These are phyloP conservation scores for Penicillium sclerotiorum DNA, from an alignment of 2,329 filamentous ascomycete genomes.

Conservation along the genomic window DNA sequence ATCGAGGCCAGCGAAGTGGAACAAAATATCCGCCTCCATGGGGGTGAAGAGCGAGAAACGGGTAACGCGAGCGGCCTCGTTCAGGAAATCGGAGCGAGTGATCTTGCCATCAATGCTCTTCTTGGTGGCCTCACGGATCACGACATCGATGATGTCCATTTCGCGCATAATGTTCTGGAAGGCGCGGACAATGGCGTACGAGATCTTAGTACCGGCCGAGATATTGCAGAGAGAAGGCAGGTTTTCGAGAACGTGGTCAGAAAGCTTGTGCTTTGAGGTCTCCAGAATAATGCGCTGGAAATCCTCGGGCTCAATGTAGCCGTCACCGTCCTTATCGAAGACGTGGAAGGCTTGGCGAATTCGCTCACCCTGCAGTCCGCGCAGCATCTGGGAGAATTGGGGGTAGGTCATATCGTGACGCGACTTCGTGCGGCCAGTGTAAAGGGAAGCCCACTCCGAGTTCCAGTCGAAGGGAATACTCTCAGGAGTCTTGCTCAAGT, in stretches of 20 bases:
- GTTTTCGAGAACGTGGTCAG: slow-evolving; percentile 90
- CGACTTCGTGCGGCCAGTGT: slow-evolving; percentile 84
- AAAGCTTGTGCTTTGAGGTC: slow-evolving; percentile 93
- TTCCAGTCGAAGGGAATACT: slow-evolving; percentile 96
- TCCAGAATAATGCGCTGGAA: slow-evolving; percentile 96
- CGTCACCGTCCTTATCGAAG: slow-evolving; percentile 88
- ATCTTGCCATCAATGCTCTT: slow-evolving; percentile 91
- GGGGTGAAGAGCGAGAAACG: slow-evolving; percentile 96
- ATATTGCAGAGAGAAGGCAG: slow-evolving; percentile 94
- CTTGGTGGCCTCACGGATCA: slow-evolving; percentile 81
- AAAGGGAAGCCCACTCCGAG: slow-evolving; percentile 93
- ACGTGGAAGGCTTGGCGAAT: slow-evolving; percentile 92
- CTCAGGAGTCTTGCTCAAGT: slow-evolving; percentile 81
- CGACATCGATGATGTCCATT: slow-evolving; percentile 95
- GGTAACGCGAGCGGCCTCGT: slow-evolving; percentile 87
- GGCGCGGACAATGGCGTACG: slow-evolving; percentile 93
- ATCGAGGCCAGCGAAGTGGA: slow-evolving; percentile 95
- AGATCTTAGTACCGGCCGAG: slow-evolving; percentile 86
- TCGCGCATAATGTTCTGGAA: slow-evolving; percentile 98
- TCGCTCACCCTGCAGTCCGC: slow-evolving; percentile 91
- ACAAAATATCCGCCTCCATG: slow-evolving; percentile 98
- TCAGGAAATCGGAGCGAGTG: slow-evolving; percentile 88
- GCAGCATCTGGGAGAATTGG: slow-evolving; percentile 97
- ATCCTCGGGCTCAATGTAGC: slow-evolving; percentile 92
- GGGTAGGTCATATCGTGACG: slow-evolving; percentile 91